Conservation (phyloP, 2,329 filamentous ascomycete species). For the Colletotrichum camelliae region DNA sequence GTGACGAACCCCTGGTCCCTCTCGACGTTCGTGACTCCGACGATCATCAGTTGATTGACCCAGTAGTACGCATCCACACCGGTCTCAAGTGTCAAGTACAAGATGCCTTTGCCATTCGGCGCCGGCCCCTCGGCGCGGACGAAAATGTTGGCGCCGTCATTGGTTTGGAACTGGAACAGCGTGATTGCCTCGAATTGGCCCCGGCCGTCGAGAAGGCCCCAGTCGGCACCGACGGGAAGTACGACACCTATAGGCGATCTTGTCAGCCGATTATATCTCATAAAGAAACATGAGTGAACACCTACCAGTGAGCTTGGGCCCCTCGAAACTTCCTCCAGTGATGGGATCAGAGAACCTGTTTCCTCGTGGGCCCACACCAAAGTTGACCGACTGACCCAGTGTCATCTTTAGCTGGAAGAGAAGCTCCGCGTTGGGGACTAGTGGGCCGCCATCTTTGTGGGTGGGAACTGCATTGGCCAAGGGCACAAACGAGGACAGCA, state of each 20-base stretch:
- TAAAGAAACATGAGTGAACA: fast-evolving
- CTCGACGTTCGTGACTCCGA: background rate
- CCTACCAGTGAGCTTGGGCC: background rate
- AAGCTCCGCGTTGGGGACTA: background rate
- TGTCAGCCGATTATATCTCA: fast-evolving
- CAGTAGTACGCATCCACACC: background rate
- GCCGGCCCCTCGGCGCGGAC: background rate
- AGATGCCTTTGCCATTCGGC: background rate
- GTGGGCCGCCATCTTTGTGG: background rate
- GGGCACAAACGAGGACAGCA: background rate
- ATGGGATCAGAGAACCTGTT: background rate
- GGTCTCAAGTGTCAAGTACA: background rate
- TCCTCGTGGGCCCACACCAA: background rate
- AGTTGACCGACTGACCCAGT: background rate
- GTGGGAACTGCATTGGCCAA: background rate
- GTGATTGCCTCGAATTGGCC: background rate
- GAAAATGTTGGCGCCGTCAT: background rate
- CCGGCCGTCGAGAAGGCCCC: background rate
- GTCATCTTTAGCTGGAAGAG: background rate
- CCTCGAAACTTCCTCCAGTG: background rate
- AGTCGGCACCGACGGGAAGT: background rate
- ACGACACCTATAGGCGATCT: background rate
- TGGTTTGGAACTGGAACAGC: background rate
- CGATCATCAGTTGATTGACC: background rate
- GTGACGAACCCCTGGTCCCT: background rate